phyloP scores from a whole-genome alignment of 2,329 filamentous ascomycete species.

The Botrytis medusae region DNA sequence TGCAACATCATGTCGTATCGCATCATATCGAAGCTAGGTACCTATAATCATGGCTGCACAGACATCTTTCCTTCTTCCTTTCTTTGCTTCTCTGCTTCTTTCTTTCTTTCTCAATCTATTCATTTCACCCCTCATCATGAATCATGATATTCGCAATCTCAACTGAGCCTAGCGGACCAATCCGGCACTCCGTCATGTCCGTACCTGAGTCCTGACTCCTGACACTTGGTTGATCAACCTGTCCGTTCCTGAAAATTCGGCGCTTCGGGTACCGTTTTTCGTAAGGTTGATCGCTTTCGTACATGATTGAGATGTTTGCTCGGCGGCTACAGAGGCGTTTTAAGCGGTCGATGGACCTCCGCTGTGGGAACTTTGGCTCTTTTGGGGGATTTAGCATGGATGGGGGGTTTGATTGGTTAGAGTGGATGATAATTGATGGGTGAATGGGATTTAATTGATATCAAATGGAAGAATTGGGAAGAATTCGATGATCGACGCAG shows the following conservation, averaged over 20 bases:
- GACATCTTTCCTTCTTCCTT: neutral
- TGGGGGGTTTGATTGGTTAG: neutral
- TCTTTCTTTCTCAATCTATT: neutral
- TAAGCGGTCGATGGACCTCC: neutral
- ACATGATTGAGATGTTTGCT: neutral
- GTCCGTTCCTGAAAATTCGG: neutral
- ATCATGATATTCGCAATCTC: neutral
- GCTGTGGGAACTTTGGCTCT: neutral
- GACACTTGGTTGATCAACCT: neutral
- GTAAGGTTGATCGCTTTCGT: neutral
- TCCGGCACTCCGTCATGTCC: neutral
- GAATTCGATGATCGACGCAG: neutral
- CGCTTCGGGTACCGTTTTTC: neutral
- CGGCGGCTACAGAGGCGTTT: conserved; percentile 3
- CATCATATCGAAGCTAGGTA: neutral
- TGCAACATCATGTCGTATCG: neutral
- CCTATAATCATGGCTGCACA: neutral
- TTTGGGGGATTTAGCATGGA: neutral
- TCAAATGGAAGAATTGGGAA: neutral
- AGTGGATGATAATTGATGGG: neutral
- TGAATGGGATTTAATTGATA: neutral
- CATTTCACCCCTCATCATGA: neutral
- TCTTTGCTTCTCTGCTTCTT: neutral
- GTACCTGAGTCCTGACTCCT: neutral
- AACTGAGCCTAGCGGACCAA: neutral